Evolutionary conservation across 495 filamentous ascomycete genomes (phyloP).

Genomic region (Penicillium dipodomyicola): DNA sequence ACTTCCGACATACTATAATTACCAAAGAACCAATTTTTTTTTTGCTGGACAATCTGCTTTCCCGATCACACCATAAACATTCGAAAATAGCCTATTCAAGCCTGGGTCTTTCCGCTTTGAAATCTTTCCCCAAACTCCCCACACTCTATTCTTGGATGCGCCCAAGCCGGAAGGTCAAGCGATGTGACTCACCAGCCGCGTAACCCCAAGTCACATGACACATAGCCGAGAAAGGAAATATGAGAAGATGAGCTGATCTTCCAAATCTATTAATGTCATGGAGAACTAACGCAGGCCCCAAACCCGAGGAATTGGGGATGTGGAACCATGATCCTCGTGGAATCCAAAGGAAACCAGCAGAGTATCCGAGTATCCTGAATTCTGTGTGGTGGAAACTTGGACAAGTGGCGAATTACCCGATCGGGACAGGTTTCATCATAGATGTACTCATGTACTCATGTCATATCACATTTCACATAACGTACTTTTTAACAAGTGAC

Average conservation of each 20-base stretch:
- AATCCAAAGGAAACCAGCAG: neutral
- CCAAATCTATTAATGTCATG: neutral
- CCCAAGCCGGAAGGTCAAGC: constrained; percentile 8
- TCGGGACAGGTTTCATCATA: constrained; percentile 16
- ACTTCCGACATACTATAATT: constrained; percentile 10
- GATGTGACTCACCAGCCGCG: constrained; percentile 17
- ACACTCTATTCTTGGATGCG: constrained; percentile 7
- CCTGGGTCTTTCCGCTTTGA: neutral
- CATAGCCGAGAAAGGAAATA: neutral
- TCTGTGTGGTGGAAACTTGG: constrained; percentile 5
- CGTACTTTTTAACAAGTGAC: no score
- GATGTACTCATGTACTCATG: no score
- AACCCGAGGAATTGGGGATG: neutral
- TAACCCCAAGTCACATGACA: constrained; percentile 11
- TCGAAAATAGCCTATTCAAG: neutral
- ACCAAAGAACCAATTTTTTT: constrained; percentile 3
- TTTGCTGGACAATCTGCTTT: constrained; percentile 19
- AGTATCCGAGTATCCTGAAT: neutral
- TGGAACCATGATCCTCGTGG: constrained; percentile 7
- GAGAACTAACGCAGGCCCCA: constrained; percentile 13
- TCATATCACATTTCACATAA: constrained; percentile 9
- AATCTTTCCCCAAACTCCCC: neutral
- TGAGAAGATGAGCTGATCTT: neutral
- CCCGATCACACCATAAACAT: neutral
- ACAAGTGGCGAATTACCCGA: constrained; percentile 14